Percentiles rank a stretch among this genome's conserved stretches.
phyloP scores from a whole-genome alignment of 2,329 filamentous ascomycete genomes.

The Colletotrichum eremochloae region DNA sequence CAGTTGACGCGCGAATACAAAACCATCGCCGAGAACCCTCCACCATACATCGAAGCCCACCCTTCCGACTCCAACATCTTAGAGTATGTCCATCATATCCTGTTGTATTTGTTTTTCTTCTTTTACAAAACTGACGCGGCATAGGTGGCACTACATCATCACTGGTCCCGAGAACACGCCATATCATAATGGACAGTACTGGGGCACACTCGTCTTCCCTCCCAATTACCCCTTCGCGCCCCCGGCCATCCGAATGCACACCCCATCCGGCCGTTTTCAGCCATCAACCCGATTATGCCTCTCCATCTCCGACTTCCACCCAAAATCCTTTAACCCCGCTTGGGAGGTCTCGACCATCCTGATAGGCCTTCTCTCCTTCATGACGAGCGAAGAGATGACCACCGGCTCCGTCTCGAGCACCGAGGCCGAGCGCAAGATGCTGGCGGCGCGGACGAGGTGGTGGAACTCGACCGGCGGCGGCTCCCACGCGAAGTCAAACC shows the following conservation, averaged over 20 bases:
- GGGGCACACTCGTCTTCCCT: conserved; percentile 96
- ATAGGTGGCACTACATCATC: conserved; percentile 93
- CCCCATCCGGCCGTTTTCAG: conserved; percentile 94
- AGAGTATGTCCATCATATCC: conserved; percentile 68
- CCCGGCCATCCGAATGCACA: conserved; percentile 99
- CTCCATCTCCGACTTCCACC: conserved; percentile 97
- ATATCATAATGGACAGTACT: conserved; percentile 96
- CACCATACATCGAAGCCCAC: conserved; percentile 89
- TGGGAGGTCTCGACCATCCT: conserved; percentile 99
- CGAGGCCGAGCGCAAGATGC: conserved; percentile 80
- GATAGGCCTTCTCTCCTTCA: conserved; percentile 94
- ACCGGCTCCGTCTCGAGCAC: conserved; percentile 88
- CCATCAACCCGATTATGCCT: conserved; percentile 92
- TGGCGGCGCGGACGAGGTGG: conserved; percentile 86
- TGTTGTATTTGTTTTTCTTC: background rate
- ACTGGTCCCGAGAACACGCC: conserved; percentile 95
- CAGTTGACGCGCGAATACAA: conserved; percentile 75
- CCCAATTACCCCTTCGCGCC: conserved; percentile 97
- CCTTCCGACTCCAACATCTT: conserved; percentile 93
- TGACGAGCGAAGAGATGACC: conserved; percentile 99
- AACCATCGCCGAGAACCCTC: conserved; percentile 78
- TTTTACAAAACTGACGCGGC: conserved; percentile 28
- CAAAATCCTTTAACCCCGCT: conserved; percentile 96
- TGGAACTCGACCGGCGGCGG: conserved; percentile 97
- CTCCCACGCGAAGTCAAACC: conserved; percentile 69